Evolutionary conservation across 2,329 filamentous ascomycete genomes (phyloP), one percentile per base, ranked within the genome.

Genomic region (Pestalotiopsis fici): DNA sequence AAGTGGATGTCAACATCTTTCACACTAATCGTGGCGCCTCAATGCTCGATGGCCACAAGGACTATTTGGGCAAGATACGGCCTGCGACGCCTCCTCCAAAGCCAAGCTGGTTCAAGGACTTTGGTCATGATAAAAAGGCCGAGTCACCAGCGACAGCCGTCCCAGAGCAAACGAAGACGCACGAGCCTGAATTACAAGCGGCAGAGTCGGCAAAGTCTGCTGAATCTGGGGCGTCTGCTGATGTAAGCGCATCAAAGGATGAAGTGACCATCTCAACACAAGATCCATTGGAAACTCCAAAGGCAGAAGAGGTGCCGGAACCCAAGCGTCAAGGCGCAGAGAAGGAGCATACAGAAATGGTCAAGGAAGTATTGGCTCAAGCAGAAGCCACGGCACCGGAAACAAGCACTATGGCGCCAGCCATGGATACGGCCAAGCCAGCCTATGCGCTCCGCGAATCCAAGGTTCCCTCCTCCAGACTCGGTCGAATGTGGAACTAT

Each of bases 401-500:
- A 57, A 23, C 55, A 13, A 31, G 18, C 0, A 66, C 69, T 65
- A 65, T 76, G n/a, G 65, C 27, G 27, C 57, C 15, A 59, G 66
- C 69, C 31, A 66, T 37, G 43, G 66, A 75, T 56, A 54, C 71
- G 3, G 50, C 69, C 4, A 71, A 68, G 37, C 73, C 78, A 12
- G 71, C 78, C 3, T 94, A 97, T 75, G 85, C 91, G 68, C 89
- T 99, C 77, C 87, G 91, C 66, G 95, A 98, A 75, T 99, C 96
- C 11, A 91, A 90, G 70, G 95, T 99, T 0, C 96, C 96, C 1
- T 93, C 96, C 0, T 94, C 94, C 7, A 90, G 96, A 3, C 81
- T 99, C 64, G 92, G 95, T 56, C 88, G 96, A 66, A 82, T 99
- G 27, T 98, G 95, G 93, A 97, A 99, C 79, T 99, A 98, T 77